Base-by-base conservation (phyloP, 2,329 filamentous ascomycete genomes). In the Neobulgaria alba region DNA sequence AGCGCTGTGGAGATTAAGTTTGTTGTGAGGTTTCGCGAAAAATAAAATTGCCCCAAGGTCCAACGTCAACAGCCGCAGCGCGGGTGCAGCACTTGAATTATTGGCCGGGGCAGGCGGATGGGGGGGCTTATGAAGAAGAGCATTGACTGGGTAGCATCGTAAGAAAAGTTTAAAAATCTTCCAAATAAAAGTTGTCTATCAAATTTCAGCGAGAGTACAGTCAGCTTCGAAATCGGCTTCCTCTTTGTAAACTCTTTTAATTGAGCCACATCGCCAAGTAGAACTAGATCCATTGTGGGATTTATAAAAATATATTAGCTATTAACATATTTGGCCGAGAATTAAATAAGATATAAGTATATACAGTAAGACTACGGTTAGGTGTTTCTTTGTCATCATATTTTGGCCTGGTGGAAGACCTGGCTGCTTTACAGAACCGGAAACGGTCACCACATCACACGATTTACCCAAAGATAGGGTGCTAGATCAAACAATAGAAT, bases 31-130 rank as follows among this genome's bases (percentile, higher is more conserved):
- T 29, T 37, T 16, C 31, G 40, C 36, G 40, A 38, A 38, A 26
- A 26, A 26, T 29, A 23, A 40, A 33, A 40, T 40, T 40, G 26
- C 30, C 38, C 38, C n/a, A n/a, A n/a, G n/a, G n/a, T n/a, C n/a
- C n/a, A n/a, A n/a, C n/a, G n/a, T n/a, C n/a, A n/a, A 37, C 38
- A 36, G 38, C 26, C 42, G 42, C 42, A 12, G 23, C 23, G 12
- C 23, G n/a, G n/a, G n/a, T n/a, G n/a, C n/a, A n/a, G n/a, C n/a
- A n/a, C n/a, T n/a, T n/a, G n/a, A n/a, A n/a, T n/a, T n/a, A n/a
- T n/a, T n/a, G n/a, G n/a, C n/a, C n/a, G n/a, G n/a, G n/a, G n/a
- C n/a, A n/a, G n/a, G n/a, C n/a, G n/a, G n/a, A n/a, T n/a, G n/a
- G n/a, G n/a, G n/a, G n/a, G n/a, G n/a, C n/a, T n/a, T n/a, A n/a